Evolutionary conservation across 2,329 filamentous ascomycete species (phyloP).

Genomic region (Ramularia endophylla): DNA sequence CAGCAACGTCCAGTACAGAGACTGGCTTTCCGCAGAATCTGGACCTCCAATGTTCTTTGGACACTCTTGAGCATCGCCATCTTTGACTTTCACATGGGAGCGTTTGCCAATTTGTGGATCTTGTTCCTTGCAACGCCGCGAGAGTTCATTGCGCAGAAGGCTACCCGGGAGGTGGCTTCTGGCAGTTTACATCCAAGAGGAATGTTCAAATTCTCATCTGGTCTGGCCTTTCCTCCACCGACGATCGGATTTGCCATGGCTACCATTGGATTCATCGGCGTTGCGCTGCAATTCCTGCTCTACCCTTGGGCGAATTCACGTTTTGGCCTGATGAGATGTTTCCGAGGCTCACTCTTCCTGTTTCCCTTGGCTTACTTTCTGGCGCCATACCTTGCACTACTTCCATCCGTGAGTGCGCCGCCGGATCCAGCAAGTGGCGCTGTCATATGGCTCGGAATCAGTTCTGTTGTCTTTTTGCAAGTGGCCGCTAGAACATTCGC

Average conservation of each 20-base stretch:
- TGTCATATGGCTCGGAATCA: slow-evolving; percentile 60
- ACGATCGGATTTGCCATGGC: slow-evolving; percentile 73
- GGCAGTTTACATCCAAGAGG: slow-evolving; percentile 24
- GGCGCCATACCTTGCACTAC: slow-evolving; percentile 64
- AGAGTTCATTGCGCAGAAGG: slow-evolving; percentile 34
- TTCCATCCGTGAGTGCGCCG: slow-evolving; percentile 50
- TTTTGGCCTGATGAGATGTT: slow-evolving; percentile 63
- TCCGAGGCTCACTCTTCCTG: slow-evolving; percentile 61
- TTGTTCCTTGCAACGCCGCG: slow-evolving; percentile 70
- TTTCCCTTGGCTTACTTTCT: slow-evolving; percentile 66
- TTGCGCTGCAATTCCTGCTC: slow-evolving; percentile 63
- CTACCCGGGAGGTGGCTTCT: slow-evolving; percentile 23
- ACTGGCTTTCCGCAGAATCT: slow-evolving; percentile 45
- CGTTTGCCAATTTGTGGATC: slow-evolving; percentile 71
- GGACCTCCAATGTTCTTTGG: slow-evolving; percentile 50
- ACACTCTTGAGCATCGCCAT: slow-evolving; percentile 60
- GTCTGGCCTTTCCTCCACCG: slow-evolving; percentile 65
- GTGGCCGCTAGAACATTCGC: slow-evolving; percentile 68
- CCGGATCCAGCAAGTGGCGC: slow-evolving; percentile 49
- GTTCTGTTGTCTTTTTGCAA: slow-evolving; percentile 59
- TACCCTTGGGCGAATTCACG: slow-evolving; percentile 63
- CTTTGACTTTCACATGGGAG: slow-evolving; percentile 67
- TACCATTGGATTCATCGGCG: slow-evolving; percentile 69
- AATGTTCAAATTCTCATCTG: slow-evolving; percentile 61
- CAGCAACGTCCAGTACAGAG: slow-evolving; percentile 36